Base-by-base conservation (phyloP, 192 early-diverging fungal species). In the Coemansia sp. region DNA sequence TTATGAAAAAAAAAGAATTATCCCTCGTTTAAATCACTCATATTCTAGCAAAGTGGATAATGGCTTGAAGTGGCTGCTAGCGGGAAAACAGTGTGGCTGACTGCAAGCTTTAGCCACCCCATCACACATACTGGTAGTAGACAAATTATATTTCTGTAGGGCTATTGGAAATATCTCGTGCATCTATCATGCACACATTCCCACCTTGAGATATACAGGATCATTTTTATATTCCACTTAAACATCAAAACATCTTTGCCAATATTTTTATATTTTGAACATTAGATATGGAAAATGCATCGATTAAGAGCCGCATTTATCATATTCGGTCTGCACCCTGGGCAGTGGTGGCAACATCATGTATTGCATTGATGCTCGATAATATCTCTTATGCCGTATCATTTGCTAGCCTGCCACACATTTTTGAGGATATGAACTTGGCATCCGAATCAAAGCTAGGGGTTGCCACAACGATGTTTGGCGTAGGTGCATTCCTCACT, bases 391-490 rank as follows among this genome's bases (percentile, higher is more conserved):
- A 75, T 34, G 60, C 76, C 5, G 75, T 83, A 12, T 78, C 81
- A 9, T 72, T 78, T 73, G 81, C 81, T 3, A 75, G 75, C 44
- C 36, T 83, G 46, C 81, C 81, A 8, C 81, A 83, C 24, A 5
- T 83, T 34, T 83, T 78, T 63, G 81, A 83, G 41, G 81, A 83
- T 47, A 78, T 78, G 75, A 33, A 69, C 7, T 11, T 83, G 33
- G 80, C 80, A 10, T 78, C 75, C 1, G 72, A 83, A 33, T 72
- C 80, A 3, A 62, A 69, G 34, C 38, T 83, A 10, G 80, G 80
- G 2, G 24, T 83, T 44, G 70, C 67, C 0, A 52, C 75, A 18
- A 71, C 75, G 6, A 78, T 83, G 80, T 78, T 78, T 78, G 80
- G 75, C 0, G 27, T 78, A 3, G 80, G 80, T 16, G 53, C 74